Evolutionary conservation across 306 rosid genomes (phyloP), one percentile per base, ranked within the genome.

Genomic region (Mimosa pudica): DNA sequence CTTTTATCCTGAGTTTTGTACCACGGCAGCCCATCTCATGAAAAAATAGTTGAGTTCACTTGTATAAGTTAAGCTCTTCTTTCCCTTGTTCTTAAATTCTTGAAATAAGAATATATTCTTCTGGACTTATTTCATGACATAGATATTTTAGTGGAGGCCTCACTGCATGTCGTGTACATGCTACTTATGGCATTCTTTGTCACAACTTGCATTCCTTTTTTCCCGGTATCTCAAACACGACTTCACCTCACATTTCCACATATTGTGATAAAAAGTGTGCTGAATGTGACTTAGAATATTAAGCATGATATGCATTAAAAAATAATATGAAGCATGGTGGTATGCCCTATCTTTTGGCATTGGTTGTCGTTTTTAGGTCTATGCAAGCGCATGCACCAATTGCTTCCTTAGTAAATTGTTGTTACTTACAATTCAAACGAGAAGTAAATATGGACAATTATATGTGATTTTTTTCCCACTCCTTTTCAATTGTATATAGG

Each of bases 1-100:
- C 69, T 44, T 72, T 69, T 74, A 60, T 70, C 70, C 69, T 69
- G 45, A 12, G 30, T 69, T 30, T 30, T 74, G 54, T 52, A n/a
- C 30, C 48, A 41, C 46, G 57, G 9, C 12, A 57, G 14, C 30
- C 30, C 72, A 24, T 78, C 74, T 18, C 8, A 0, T 66, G 8
- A 55, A 60, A 60, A 74, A 66, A 4, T 30, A 58, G 17, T 55
- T 5, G 42, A 17, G n/a, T 35, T 73, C 33, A 8, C 49, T 73
- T 35, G 32, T 51, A 33, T 49, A 30, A 2, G 1, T 70, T 5
- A 68, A 70, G 41, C 47, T 35, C 54, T 69, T 30, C 36, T 44
- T 42, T 9, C 44, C 12, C 73, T 69, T 42, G 52, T 69, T 69
- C 44, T 18, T 7, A 44, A 18, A 44, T 35, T 4, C 36, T 18